These are phyloP conservation scores for Euphorbia schlechtendalii DNA, from an alignment of 441 rosid species.

Conservation along the genomic window DNA sequence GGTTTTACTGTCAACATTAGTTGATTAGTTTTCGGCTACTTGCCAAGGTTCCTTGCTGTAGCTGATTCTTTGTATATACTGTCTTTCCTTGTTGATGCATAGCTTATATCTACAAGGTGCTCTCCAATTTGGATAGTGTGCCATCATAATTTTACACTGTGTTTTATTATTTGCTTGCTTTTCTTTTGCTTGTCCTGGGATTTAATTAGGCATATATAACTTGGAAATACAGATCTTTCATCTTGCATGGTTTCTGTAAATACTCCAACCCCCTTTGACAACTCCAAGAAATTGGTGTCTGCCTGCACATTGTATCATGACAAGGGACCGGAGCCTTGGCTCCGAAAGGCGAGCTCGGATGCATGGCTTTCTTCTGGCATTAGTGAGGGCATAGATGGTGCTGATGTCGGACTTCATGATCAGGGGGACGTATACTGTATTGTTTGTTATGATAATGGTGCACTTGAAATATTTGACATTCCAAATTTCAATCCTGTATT, in stretches of 20 bases:
- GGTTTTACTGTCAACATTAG: background rate
- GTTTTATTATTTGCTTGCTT: background rate
- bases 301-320: conserved; percentile 94
- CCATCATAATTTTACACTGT: conserved; percentile 1
- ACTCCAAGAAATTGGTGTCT: conserved; percentile 55
- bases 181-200: conserved; percentile 8
- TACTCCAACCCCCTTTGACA: conserved; percentile 60
- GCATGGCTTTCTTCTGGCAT: conserved; percentile 96
- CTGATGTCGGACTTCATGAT: conserved; percentile 75
- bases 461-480: conserved; percentile 91
- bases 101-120: background rate
- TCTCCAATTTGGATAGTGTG: background rate
- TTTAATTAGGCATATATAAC: conserved; percentile 26
- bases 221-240: conserved; percentile 67
- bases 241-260: conserved; percentile 72
- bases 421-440: conserved; percentile 93
- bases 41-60: background rate
- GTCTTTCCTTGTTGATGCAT: background rate
- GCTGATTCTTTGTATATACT: background rate
- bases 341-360: conserved; percentile 87
- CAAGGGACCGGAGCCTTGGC: conserved; percentile 95
- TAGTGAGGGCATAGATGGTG: conserved; percentile 76
- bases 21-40: background rate
- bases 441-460: conserved; percentile 77
- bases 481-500: conserved; percentile 80